Base-by-base conservation (phyloP, 2,329 filamentous ascomycete species). In the Fusarium buharicum region DNA sequence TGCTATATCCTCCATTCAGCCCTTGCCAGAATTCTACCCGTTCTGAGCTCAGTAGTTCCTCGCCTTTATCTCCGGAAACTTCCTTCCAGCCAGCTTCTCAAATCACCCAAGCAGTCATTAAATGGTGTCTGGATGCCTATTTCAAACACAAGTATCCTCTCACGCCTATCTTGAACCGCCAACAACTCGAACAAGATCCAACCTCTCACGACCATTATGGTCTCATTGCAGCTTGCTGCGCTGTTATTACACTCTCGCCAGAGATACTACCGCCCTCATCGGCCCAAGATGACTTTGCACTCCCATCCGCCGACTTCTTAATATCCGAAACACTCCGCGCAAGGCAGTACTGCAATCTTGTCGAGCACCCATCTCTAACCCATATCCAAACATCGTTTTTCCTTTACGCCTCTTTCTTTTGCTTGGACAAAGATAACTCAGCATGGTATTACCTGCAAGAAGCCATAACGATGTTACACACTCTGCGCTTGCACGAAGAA, bases 141-240 rank as follows among this genome's bases (percentile, higher is more conserved):
- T 74, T 75, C 40, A 68, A 58, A 24, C 72, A 75, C 46, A 76
- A 75, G 46, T 75, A 75, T 16, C 72, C 73, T 0, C 70, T 76
- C 4, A 75, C 73, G 14, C 74, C 74, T 0, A 70, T 76, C 13
- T 20, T 75, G 2, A 49, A 74, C 40, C 68, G 62, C 2, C 50
- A 52, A 10, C n/a, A 64, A 3, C 56, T 69, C 6, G 58, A 69
- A 4, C 50, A 61, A 16, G 20, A 1, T 0, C 50, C 11, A 18
- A 45, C 6, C 12, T 60, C 52, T 1, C 62, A 68, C 0, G 69
- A 71, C 12, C 55, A 69, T 3, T 75, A 75, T 10, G 64, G 61
- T 3, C 55, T 76, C 0, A 46, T 75, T 2, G 68, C 66, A 0
- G 62, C 74, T 0, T 69, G 71, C 4, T 75, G 74, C 7, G 68